Conservation (phyloP, 192 early-diverging fungal genomes). For the Coemansia sp. region DNA sequence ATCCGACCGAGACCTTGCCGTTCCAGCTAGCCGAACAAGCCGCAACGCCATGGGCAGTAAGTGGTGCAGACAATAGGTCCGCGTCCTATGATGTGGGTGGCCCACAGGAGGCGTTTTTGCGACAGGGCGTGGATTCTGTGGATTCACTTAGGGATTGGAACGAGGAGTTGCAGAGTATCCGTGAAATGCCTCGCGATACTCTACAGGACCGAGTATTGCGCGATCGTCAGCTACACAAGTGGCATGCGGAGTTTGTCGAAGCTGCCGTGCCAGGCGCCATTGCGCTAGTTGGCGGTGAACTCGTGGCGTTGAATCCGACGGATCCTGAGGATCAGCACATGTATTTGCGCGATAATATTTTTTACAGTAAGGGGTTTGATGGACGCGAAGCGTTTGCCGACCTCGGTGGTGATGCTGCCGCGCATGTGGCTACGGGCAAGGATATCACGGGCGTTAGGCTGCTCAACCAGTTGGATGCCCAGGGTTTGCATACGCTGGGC, state of each 20-base stretch:
- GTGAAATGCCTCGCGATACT: slow-evolving; percentile 77
- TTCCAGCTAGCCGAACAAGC: slow-evolving; percentile 64
- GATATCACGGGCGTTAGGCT: slow-evolving; percentile 89
- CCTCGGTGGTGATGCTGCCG: slow-evolving; percentile 86
- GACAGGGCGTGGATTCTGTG: slow-evolving; percentile 25
- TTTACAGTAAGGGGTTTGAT: slow-evolving; percentile 91
- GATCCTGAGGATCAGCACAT: slow-evolving; percentile 79
- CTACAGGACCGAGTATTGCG: slow-evolving; percentile 85
- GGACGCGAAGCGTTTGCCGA: slow-evolving; percentile 81
- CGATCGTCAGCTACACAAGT: slow-evolving; percentile 81
- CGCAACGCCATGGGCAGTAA: slow-evolving; percentile 85
- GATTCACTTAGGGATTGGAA: slow-evolving; percentile 90
- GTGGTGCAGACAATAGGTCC: slow-evolving; percentile 40
- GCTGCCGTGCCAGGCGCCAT: slow-evolving; percentile 85
- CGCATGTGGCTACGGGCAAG: slow-evolving; percentile 92
- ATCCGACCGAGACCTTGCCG: slow-evolving; percentile 83
- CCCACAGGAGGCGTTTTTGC: slow-evolving; percentile 31
- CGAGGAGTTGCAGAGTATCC: slow-evolving; percentile 90
- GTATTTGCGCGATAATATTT: slow-evolving; percentile 96
- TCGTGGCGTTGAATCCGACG: slow-evolving; percentile 76
- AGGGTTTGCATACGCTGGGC: slow-evolving; percentile 86
- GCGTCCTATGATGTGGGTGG: slow-evolving; percentile 35
- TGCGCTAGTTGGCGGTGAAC: slow-evolving; percentile 79
- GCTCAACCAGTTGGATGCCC: slow-evolving; percentile 72
- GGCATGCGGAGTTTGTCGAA: slow-evolving; percentile 91